Conservation (phyloP, 2,329 filamentous ascomycete genomes). For the Cladosporium velox region DNA sequence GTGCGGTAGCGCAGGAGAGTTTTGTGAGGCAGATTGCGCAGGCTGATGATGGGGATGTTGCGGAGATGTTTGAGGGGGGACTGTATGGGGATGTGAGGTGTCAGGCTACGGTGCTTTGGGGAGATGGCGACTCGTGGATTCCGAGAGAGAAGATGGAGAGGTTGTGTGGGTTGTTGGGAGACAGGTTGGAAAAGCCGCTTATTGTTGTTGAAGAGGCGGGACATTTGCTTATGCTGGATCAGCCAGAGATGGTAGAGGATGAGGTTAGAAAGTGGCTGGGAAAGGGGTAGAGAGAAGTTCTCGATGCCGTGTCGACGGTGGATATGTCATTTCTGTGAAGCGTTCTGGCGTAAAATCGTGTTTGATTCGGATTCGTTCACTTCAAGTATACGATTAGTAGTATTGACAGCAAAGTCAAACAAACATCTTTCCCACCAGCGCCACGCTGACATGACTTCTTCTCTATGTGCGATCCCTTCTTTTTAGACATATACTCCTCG, state of each 20-base stretch:
- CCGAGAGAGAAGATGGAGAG: constrained; percentile 42
- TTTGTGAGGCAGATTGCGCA: constrained; percentile 48
- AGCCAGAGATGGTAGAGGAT: constrained; percentile 42
- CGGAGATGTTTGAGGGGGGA: constrained; percentile 29
- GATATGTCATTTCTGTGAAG: not conserved
- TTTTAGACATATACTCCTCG: not conserved
- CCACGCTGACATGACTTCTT: constrained; percentile 16
- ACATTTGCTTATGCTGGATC: constrained; percentile 50
- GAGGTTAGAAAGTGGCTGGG: constrained; percentile 42
- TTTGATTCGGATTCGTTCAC: not conserved
- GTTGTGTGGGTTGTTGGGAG: constrained; percentile 36
- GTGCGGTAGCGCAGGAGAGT: constrained; percentile 31
- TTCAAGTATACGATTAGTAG: not conserved
- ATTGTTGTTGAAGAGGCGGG: constrained; percentile 46
- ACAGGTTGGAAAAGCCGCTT: constrained; percentile 37
- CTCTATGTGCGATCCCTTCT: constrained; percentile 12
- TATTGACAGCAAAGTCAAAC: not conserved
- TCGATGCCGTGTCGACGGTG: not conserved
- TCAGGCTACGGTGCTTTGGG: constrained; percentile 48
- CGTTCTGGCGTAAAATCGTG: not conserved
- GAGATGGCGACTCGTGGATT: constrained; percentile 48
- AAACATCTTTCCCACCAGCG: constrained; percentile 9
- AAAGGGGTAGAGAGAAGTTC: not conserved
- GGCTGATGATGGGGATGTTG: constrained; percentile 43
- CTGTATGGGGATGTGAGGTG: constrained; percentile 20